Evolutionary conservation across 257 asterid genomes (phyloP).

Genomic region (Jasminum sambac): DNA sequence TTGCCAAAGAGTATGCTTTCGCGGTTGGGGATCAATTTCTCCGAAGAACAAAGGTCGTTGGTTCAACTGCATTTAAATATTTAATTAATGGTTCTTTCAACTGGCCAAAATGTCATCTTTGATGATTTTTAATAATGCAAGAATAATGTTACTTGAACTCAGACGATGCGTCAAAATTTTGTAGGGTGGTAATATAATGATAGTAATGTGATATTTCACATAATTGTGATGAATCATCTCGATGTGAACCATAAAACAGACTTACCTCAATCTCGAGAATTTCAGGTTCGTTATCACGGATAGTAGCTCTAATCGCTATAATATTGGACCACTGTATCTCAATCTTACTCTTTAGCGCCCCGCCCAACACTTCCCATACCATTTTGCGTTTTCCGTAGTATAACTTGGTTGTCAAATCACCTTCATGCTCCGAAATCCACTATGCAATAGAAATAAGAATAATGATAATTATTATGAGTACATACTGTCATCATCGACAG

Average conservation of each 20-base stretch:
- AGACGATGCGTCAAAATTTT: no score
- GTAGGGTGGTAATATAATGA: no score
- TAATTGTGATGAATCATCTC: no score
- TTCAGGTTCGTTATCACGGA: constrained; percentile 30
- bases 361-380: constrained; percentile 79
- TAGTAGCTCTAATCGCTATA: constrained; percentile 47
- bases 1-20: constrained; percentile 77
- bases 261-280: constrained; percentile 65
- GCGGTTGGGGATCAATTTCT: constrained; percentile 65
- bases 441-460: no score
- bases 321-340: constrained; percentile 77
- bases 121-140: not conserved
- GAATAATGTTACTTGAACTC: no score
- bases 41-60: constrained; percentile 55
- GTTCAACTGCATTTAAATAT: constrained; percentile 40
- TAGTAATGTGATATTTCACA: no score
- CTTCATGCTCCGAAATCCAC: constrained; percentile 50
- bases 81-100: not conserved
- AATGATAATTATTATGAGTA: no score
- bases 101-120: no score
- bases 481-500: no score
- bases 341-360: constrained; percentile 68
- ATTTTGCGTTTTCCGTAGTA: constrained; percentile 63
- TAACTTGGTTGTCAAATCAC: constrained; percentile 60
- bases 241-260: not conserved